These are phyloP conservation scores for Hypoxylon rickii DNA, from an alignment of 495 filamentous ascomycete species.

Conservation along the genomic window DNA sequence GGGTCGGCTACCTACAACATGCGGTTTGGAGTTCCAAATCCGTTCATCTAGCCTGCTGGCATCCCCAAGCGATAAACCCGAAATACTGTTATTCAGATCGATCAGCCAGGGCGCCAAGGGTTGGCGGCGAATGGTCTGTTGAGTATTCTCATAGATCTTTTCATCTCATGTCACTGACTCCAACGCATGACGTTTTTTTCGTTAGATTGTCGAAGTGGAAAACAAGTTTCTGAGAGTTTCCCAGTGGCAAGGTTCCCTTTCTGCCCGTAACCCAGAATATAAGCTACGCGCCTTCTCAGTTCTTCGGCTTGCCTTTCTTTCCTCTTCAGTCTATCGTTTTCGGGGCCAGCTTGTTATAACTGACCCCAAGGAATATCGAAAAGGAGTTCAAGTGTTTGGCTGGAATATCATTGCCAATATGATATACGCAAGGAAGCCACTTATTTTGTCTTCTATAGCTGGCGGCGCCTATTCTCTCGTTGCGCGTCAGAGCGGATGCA, in stretches of 20 bases:
- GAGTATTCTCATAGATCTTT: slow-evolving; percentile 1
- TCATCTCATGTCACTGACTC: slow-evolving; percentile 1
- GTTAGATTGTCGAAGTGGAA: not conserved
- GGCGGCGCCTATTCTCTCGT: slow-evolving; percentile 29
- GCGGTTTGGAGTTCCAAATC: slow-evolving; percentile 1
- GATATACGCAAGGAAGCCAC: slow-evolving; percentile 23
- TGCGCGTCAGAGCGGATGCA: slow-evolving; percentile 30
- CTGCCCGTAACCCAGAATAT: slow-evolving; percentile 12
- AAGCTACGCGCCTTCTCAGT: slow-evolving; percentile 18
- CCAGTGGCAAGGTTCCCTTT: slow-evolving; percentile 1
- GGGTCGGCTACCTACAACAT: too few species aligned
- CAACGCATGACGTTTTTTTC: slow-evolving; percentile 17
- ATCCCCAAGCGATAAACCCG: not conserved
- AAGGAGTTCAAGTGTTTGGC: slow-evolving; percentile 14
- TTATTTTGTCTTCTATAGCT: slow-evolving; percentile 19
- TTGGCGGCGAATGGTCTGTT: not conserved
- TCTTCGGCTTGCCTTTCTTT: slow-evolving; percentile 1
- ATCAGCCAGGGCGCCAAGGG: not conserved
- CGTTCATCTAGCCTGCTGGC: not conserved
- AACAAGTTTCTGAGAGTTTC: slow-evolving; percentile 25
- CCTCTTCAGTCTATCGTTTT: slow-evolving; percentile 25
- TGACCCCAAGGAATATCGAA: slow-evolving; percentile 19
- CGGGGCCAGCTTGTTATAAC: slow-evolving; percentile 15
- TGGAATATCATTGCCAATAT: slow-evolving; percentile 22
- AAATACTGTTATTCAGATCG: not conserved